Evolutionary conservation across 345 rosid genomes (phyloP).

Genomic region (Salix brachista): DNA sequence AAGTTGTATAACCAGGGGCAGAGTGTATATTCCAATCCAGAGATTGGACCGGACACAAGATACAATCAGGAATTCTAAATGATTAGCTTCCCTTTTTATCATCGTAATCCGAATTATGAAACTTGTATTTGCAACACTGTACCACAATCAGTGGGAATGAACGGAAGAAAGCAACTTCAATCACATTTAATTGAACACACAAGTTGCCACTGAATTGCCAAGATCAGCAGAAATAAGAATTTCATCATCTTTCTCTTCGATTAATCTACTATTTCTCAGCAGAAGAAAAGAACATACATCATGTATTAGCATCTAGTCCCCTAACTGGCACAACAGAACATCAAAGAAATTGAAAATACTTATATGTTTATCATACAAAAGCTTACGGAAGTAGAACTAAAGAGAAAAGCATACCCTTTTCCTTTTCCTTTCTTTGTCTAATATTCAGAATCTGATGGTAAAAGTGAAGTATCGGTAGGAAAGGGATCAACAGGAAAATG

Average conservation of each 20-base stretch:
- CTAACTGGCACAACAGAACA: constrained; percentile 28
- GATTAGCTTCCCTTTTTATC: not conserved
- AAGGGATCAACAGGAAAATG: not conserved
- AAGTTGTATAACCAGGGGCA: not conserved
- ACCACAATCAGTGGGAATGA: not conserved
- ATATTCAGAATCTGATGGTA: constrained; percentile 63
- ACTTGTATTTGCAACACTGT: not conserved
- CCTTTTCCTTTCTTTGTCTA: constrained; percentile 29
- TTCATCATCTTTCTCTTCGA: constrained; percentile 21
- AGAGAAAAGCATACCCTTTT: constrained; percentile 36
- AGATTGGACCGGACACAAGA: not conserved
- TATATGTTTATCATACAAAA: constrained; percentile 21
- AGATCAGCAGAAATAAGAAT: constrained; percentile 23
- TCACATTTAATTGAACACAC: constrained; percentile 8
- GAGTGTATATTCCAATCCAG: not conserved
- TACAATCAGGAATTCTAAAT: not conserved
- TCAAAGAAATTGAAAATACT: not conserved
- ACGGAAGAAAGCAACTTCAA: not conserved
- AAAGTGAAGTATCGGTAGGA: not conserved
- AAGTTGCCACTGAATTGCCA: constrained; percentile 16
- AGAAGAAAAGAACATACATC: constrained; percentile 22
- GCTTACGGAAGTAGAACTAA: constrained; percentile 1
- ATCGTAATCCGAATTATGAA: not conserved
- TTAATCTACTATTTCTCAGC: constrained; percentile 20
- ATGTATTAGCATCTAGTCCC: constrained; percentile 17